Evolutionary conservation across 2,329 filamentous ascomycete species (phyloP).

Genomic region (Penicillium sp.): DNA sequence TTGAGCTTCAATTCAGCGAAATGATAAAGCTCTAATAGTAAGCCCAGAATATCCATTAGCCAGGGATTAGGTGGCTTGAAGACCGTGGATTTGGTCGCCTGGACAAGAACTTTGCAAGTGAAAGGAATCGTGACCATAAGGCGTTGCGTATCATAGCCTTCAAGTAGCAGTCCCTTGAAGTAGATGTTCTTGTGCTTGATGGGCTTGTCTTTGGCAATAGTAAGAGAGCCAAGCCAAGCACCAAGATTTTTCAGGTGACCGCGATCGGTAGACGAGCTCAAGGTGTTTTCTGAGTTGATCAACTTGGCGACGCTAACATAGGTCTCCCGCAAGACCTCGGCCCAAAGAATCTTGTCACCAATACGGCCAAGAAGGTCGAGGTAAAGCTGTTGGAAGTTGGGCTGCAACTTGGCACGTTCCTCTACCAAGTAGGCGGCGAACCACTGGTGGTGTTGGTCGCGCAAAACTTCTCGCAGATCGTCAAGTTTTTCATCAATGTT

Average conservation of each 20-base stretch:
- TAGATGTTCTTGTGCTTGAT: constrained; percentile 96
- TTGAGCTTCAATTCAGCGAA: constrained; percentile 92
- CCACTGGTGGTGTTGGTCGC: constrained; percentile 86
- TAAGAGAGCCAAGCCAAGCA: constrained; percentile 88
- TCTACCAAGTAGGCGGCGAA: constrained; percentile 94
- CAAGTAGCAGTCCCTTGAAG: constrained; percentile 91
- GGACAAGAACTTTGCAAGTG: constrained; percentile 90
- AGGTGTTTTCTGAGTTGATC: constrained; percentile 83
- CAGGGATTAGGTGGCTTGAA: constrained; percentile 96
- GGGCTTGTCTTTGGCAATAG: constrained; percentile 87
- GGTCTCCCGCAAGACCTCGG: constrained; percentile 88
- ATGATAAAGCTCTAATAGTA: constrained; percentile 91
- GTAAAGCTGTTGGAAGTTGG: constrained; percentile 93
- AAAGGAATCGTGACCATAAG: constrained; percentile 93
- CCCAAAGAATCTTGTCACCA: constrained; percentile 74
- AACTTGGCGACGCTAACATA: constrained; percentile 82
- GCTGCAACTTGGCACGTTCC: constrained; percentile 93
- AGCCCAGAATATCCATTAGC: constrained; percentile 91
- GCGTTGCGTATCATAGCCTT: constrained; percentile 89
- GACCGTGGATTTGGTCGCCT: constrained; percentile 79
- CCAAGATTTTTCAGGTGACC: constrained; percentile 90
- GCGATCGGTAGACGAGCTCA: constrained; percentile 80
- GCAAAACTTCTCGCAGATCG: constrained; percentile 75
- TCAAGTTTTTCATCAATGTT: constrained; percentile 81
- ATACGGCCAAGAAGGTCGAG: constrained; percentile 84